These are phyloP conservation scores for Beauveria rudraprayagi DNA, from an alignment of 2,329 filamentous ascomycete genomes.

Conservation along the genomic window DNA sequence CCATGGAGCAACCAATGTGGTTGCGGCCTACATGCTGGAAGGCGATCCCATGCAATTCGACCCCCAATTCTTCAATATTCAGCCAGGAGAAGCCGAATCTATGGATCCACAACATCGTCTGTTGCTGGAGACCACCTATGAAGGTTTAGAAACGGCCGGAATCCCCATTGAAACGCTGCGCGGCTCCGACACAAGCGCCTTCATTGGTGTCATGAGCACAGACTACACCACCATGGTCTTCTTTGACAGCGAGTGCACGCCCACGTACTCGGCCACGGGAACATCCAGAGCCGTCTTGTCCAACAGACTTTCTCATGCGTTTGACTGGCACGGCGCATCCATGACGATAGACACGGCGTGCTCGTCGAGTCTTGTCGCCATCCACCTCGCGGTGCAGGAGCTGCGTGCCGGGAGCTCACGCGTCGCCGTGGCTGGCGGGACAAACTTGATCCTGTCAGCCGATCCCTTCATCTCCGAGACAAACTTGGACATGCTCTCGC, in stretches of 20 bases:
- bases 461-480: conserved; percentile 27
- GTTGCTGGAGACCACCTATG: conserved; percentile 26
- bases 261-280: conserved; percentile 6
- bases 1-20: conserved; percentile 18
- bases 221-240: conserved; percentile 24
- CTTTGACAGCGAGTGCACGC: conserved; percentile 15
- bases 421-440: conserved; percentile 28
- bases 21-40: conserved; percentile 21
- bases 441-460: conserved; percentile 13
- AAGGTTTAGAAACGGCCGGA: conserved; percentile 17
- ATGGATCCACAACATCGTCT: conserved; percentile 25
- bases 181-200: conserved; percentile 13
- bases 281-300: conserved; percentile 22
- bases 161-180: not conserved
- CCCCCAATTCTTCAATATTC: conserved; percentile 37
- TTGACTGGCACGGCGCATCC: conserved; percentile 42
- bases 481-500: conserved; percentile 38
- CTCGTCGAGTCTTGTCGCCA: conserved; percentile 39
- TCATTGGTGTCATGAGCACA: conserved; percentile 18
- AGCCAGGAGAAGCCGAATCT: conserved; percentile 34
- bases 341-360: conserved; percentile 43
- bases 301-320: conserved; percentile 44
- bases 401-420: conserved; percentile 34
- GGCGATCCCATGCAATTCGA: conserved; percentile 26
- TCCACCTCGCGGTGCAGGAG: conserved; percentile 39